Evolutionary conservation across 1,139 yeast genomes (phyloP).

Genomic region (Schwanniomyces etchellsii): DNA sequence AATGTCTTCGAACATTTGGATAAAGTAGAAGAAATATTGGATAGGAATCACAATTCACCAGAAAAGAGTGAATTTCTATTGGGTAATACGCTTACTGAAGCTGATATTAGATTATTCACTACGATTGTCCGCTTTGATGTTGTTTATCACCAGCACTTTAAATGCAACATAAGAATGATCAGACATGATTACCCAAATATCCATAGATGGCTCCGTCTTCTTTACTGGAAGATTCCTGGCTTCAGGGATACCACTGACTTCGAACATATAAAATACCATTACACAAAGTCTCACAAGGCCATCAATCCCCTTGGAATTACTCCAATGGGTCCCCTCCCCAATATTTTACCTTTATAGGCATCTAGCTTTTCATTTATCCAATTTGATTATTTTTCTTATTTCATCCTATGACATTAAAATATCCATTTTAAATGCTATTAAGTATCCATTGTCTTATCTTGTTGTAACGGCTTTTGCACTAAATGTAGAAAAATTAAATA

Average conservation of each 20-base stretch:
- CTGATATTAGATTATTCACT: slow-evolving; percentile 75
- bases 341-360: slow-evolving; percentile 41
- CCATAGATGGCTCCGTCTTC: slow-evolving; percentile 72
- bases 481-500: too few species aligned
- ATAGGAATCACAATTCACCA: slow-evolving; percentile 33
- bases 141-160: slow-evolving; percentile 90
- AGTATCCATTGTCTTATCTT: too few species aligned
- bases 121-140: slow-evolving; percentile 85
- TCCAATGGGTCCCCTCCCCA: slow-evolving; percentile 84
- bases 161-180: slow-evolving; percentile 81
- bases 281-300: slow-evolving; percentile 73
- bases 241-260: slow-evolving; percentile 79
- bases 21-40: slow-evolving; percentile 63
- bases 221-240: slow-evolving; percentile 81
- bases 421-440: too few species aligned
- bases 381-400: too few species aligned
- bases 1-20: slow-evolving; percentile 69
- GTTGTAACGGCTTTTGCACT: too few species aligned
- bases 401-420: not conserved
- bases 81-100: slow-evolving; percentile 75
- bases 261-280: slow-evolving; percentile 85
- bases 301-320: slow-evolving; percentile 83
- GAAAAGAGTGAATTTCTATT: slow-evolving; percentile 42
- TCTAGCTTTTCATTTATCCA: not conserved
- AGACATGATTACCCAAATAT: slow-evolving; percentile 75